phyloP scores from a whole-genome alignment of 139 green algal genomes.

The Pleodorina starrii region DNA sequence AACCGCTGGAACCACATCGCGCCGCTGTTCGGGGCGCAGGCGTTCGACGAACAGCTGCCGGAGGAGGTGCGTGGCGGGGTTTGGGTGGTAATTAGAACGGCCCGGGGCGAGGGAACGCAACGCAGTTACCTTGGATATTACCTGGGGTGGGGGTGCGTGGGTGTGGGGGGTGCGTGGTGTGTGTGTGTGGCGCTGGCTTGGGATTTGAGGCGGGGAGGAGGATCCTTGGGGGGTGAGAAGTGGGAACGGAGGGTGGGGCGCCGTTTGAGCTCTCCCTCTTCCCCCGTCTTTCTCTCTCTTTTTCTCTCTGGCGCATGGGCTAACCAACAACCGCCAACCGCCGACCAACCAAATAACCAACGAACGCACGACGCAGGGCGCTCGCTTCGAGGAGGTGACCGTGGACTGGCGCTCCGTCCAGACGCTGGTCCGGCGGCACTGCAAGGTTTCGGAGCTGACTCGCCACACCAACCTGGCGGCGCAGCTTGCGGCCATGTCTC shows the following conservation, averaged over 20 bases:
- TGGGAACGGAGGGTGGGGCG: not conserved
- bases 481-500: slow-evolving; percentile 17
- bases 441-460: slow-evolving; percentile 53
- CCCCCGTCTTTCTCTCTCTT: not conserved
- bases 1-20: slow-evolving; percentile 62
- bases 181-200: too few species aligned
- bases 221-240: too few species aligned
- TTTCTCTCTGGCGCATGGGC: too few species aligned
- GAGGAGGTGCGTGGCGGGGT: slow-evolving; percentile 54
- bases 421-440: slow-evolving; percentile 1
- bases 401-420: slow-evolving; percentile 35
- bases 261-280: not conserved
- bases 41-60: slow-evolving; percentile 59
- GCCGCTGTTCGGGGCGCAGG: slow-evolving; percentile 59
- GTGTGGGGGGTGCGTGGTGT: too few species aligned
- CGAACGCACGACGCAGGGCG: not conserved
- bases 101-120: too few species aligned
- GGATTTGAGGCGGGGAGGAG: too few species aligned
- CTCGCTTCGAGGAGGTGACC: slow-evolving; percentile 53
- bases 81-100: too few species aligned
- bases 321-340: too few species aligned
- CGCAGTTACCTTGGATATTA: too few species aligned
- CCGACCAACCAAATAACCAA: too few species aligned
- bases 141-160: too few species aligned
- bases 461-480: slow-evolving; percentile 39